A percentile compares a stretch with the other conserved stretches of the same genome.
These are phyloP conservation scores for Quercus robur DNA, from an alignment of 306 rosid species.

Conservation along the genomic window DNA sequence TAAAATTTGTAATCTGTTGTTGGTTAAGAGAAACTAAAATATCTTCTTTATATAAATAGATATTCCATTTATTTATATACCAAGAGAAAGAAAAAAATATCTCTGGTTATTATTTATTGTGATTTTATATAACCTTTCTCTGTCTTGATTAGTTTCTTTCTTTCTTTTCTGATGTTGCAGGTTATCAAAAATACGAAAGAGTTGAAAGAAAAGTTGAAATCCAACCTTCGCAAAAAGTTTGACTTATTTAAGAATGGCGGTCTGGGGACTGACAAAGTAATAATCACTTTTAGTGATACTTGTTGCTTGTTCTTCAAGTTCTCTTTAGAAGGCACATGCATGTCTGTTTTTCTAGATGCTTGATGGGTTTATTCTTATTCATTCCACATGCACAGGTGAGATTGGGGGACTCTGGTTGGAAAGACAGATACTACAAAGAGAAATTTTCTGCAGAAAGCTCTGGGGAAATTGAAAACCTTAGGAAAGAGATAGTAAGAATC, in stretches of 20 bases:
- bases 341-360: not conserved
- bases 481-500: constrained; percentile 44
- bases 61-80: not conserved
- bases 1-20: too few species aligned
- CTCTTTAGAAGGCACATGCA: not conserved
- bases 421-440: constrained; percentile 47
- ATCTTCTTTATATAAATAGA: not conserved
- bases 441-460: constrained; percentile 45
- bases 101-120: not conserved
- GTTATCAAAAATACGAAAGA: constrained; percentile 45
- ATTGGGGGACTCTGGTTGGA: constrained; percentile 29
- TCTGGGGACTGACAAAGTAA: constrained; percentile 19
- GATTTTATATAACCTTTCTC: not conserved
- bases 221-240: constrained; percentile 2
- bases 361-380: not conserved
- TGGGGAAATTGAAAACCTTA: constrained; percentile 23
- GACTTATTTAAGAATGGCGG: constrained; percentile 28
- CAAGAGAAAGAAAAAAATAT: not conserved
- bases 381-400: constrained; percentile 30
- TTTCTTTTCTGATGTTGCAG: constrained; percentile 15
- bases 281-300: not conserved
- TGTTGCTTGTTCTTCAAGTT: not conserved
- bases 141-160: not conserved
- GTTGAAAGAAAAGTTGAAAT: constrained; percentile 17
- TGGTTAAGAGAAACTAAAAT: too few species aligned